Evolutionary conservation across 1,284 basidiomycete genomes (phyloP).

Genomic region (Sanghuangporus baumii): DNA sequence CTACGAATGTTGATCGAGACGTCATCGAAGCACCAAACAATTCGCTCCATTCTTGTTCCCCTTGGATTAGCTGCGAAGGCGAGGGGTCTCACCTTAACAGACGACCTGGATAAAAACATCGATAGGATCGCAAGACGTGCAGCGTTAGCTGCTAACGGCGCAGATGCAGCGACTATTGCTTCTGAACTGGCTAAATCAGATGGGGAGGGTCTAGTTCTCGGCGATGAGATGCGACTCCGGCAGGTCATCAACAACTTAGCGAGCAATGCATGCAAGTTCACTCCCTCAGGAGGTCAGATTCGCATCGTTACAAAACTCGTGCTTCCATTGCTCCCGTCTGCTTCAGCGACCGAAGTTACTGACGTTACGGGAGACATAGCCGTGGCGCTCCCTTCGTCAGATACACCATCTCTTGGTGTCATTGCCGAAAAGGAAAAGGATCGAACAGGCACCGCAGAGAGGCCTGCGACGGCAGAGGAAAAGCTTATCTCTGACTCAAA

Average conservation of each 20-base stretch:
- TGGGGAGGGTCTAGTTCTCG: conserved; percentile 63
- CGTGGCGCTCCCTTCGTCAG: neutral
- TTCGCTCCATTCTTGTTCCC: conserved; percentile 74
- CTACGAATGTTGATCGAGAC: conserved; percentile 41
- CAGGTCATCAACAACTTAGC: conserved; percentile 78
- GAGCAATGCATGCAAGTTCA: conserved; percentile 79
- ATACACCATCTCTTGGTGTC: neutral
- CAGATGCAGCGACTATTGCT: conserved; percentile 28
- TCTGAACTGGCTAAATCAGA: conserved; percentile 37
- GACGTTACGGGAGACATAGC: neutral
- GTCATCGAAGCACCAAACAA: conserved; percentile 70
- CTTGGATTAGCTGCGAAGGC: conserved; percentile 72
- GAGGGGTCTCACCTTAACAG: conserved; percentile 61
- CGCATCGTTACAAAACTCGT: conserved; percentile 56
- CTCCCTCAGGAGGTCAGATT: conserved; percentile 66
- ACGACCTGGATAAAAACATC: conserved; percentile 68
- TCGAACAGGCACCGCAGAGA: neutral
- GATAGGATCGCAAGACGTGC: conserved; percentile 59
- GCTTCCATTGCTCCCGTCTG: conserved; percentile 19
- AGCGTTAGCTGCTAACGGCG: conserved; percentile 51
- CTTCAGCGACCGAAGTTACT: neutral
- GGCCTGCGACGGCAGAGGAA: neutral
- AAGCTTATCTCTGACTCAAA: neutral
- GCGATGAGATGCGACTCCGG: conserved; percentile 75
- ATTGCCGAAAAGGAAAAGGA: neutral